Base-by-base conservation (phyloP, 169 alveolate genomes). In the Plasmodium gonderi region DNA sequence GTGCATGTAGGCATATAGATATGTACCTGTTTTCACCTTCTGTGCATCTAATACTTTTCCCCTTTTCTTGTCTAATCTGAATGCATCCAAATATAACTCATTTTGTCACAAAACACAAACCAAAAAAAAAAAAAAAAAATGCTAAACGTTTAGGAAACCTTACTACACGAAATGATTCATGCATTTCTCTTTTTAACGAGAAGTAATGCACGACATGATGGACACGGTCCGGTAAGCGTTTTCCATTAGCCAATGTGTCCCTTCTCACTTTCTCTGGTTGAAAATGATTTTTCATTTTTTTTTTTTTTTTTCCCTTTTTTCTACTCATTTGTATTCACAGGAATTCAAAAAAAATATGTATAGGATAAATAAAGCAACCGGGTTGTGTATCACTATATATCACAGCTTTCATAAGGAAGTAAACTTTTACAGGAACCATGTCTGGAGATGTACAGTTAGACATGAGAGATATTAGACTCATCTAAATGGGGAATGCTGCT, bases 131-230 rank as follows among this genome's bases (percentile, higher is more conserved):
- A 45, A 45, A 45, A 45, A 45, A 68, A 68, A 68, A 68, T 14
- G 7, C 14, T 64, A 14, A 6, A 4, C 9, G 31, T n/a, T 3
- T 92, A 96, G 95, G 99, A 98, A 83, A 98, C 99, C 9, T 96
- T 98, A 31, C 94, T 98, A 29, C 99, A 98, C 90, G 99, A 98
- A 95, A 97, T 98, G 99, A 98, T 98, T 76, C 99, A 98, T 80
- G 99, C 99, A 20, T 97, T 97, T 74, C 91, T 98, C 49, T 98
- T 97, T 81, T 80, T 98, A 8, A 97, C 98, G 40, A 85, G 94
- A 42, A 78, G 91, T 17, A 87, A 95, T 76, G 85, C 95, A 40
- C 92, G 93, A 78, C 93, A 96, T 72, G 97, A 95, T 68, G 99
- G 98, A 7, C 99, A 98, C 79, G 99, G 99, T 4, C 96, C 96